These are phyloP conservation scores for Anthracocystis walkeri DNA, from an alignment of 1,284 basidiomycete species.

Conservation along the genomic window DNA sequence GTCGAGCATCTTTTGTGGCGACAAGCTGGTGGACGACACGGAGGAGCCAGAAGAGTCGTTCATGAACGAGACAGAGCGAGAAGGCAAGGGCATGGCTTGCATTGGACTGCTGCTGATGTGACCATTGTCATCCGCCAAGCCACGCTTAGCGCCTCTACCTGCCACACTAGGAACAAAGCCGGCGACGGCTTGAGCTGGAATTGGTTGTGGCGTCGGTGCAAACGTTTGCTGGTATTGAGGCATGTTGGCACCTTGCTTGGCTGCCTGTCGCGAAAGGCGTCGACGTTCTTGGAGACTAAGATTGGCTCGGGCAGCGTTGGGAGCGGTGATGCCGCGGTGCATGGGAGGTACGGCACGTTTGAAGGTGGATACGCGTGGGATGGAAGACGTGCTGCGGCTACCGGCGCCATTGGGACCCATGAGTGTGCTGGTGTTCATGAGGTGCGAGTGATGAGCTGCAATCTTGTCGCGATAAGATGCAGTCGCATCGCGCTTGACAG, in stretches of 20 bases:
- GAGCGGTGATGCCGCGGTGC: slow-evolving; percentile 26
- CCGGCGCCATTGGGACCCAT: slow-evolving; percentile 14
- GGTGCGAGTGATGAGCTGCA: slow-evolving; percentile 55
- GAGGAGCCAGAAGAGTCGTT: slow-evolving; percentile 45
- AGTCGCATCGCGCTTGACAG: slow-evolving; percentile 23
- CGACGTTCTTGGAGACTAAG: slow-evolving; percentile 62
- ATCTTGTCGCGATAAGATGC: slow-evolving; percentile 50
- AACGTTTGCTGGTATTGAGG: slow-evolving; percentile 17
- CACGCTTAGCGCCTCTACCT: slow-evolving; percentile 45
- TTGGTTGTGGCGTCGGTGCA: neutral
- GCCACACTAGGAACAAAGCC: slow-evolving; percentile 15
- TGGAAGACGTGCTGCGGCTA: slow-evolving; percentile 33
- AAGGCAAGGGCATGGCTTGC: slow-evolving; percentile 15
- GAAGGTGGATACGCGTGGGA: slow-evolving; percentile 45
- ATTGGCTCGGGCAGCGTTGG: slow-evolving; percentile 28
- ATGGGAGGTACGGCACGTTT: slow-evolving; percentile 31
- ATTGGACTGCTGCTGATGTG: slow-evolving; percentile 26
- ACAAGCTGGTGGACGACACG: slow-evolving; percentile 33
- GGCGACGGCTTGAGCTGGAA: slow-evolving; percentile 1
- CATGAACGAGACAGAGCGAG: slow-evolving; percentile 42
- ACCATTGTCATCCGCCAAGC: slow-evolving; percentile 26
- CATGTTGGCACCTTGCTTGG: slow-evolving; percentile 25
- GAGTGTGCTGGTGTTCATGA: slow-evolving; percentile 38
- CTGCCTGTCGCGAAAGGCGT: slow-evolving; percentile 53
- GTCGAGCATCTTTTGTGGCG: slow-evolving; percentile 42